Evolutionary conservation across 1,284 basidiomycete species (phyloP).

Genomic region (Albatrellus sp.): DNA sequence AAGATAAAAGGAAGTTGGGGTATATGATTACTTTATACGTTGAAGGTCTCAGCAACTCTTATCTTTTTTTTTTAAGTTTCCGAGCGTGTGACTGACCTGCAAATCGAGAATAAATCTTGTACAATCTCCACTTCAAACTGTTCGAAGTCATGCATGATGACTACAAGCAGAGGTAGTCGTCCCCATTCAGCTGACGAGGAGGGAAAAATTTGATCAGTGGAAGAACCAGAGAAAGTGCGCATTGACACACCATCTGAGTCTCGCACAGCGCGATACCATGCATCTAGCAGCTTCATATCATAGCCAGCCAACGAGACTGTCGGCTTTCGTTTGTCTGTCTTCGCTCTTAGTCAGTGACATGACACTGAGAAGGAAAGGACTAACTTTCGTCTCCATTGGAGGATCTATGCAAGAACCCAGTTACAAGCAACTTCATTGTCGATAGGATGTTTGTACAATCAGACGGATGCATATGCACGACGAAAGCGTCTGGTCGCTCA

Average conservation of each 20-base stretch:
- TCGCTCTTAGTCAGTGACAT: not conserved
- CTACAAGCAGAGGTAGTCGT: constrained; percentile 27
- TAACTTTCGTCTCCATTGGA: constrained; percentile 19
- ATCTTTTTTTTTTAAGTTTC: too few relatives aligned
- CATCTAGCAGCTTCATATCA: constrained; percentile 43
- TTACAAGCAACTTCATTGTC: constrained; percentile 44
- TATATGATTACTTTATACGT: constrained; percentile 24
- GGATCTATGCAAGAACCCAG: constrained; percentile 33
- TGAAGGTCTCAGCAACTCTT: constrained; percentile 8
- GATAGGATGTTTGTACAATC: constrained; percentile 42
- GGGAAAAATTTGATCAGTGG: not conserved
- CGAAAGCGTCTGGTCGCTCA: constrained; percentile 11
- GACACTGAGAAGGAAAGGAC: constrained; percentile 7
- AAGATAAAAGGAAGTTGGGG: constrained; percentile 46
- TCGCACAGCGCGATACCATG: constrained; percentile 39
- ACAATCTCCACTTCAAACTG: constrained; percentile 46
- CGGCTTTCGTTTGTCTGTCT: constrained; percentile 27
- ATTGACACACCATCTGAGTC: constrained; percentile 22
- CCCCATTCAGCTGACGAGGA: constrained; percentile 10
- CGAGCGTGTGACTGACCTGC: constrained; percentile 32
- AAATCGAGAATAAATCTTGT: constrained; percentile 57
- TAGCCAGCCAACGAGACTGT: constrained; percentile 40
- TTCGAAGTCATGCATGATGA: constrained; percentile 60
- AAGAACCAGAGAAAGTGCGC: not conserved
- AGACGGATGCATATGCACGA: constrained; percentile 41